Conservation (phyloP, 306 rosid species). For the Citrullus amarus region DNA sequence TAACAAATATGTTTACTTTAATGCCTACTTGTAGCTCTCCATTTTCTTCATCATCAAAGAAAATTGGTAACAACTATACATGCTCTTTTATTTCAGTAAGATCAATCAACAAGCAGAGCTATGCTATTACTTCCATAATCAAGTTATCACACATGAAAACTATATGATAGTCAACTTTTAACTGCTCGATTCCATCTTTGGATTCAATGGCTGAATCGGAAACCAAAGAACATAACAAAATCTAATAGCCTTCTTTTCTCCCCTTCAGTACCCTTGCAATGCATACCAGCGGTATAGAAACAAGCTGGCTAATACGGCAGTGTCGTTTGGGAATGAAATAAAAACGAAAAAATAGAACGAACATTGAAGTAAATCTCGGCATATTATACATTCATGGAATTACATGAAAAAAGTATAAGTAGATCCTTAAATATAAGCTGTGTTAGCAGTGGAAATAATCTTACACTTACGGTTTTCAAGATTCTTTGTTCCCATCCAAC, state of each 20-base stretch:
- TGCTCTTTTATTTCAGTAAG: background rate
- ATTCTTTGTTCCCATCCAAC: conserved; percentile 20
- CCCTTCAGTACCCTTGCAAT: background rate
- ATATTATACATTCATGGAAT: background rate
- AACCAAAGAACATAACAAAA: background rate
- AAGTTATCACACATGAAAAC: background rate
- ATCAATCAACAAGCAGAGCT: background rate
- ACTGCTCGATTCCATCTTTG: background rate
- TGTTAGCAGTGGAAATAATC: conserved; percentile 1
- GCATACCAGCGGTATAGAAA: background rate
- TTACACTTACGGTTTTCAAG: background rate
- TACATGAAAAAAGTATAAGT: background rate
- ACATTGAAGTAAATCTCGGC: background rate
- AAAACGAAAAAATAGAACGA: background rate
- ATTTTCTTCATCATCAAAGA: too few relatives aligned
- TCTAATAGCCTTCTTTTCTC: background rate
- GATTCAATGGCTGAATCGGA: background rate
- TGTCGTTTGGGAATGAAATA: too few relatives aligned
- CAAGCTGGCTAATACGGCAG: background rate
- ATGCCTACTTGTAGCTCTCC: background rate
- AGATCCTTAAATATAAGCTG: background rate
- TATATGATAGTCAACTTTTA: background rate
- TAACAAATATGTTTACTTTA: background rate
- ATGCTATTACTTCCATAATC: background rate
- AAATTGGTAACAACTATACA: too few relatives aligned